Conservation (phyloP, 371 early-diverging fungal species). For the Apophysomyces trapeziformis region DNA sequence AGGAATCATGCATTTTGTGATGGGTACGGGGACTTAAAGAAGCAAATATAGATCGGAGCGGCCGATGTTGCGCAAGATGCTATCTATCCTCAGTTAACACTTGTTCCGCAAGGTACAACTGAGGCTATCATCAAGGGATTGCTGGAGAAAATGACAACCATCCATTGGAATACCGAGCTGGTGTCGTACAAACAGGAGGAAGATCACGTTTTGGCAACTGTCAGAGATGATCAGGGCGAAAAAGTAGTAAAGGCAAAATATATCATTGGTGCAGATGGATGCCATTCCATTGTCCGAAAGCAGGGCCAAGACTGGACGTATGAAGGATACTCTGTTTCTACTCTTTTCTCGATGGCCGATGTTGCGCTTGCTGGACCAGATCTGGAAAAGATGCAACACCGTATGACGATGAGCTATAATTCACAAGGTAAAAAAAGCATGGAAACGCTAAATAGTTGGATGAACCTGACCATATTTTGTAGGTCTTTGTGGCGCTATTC, state of each 20-base stretch:
- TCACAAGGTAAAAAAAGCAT: background rate
- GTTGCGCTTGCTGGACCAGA: background rate
- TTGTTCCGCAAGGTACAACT: constrained; percentile 32
- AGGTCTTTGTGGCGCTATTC: background rate
- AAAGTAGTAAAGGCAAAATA: constrained; percentile 25
- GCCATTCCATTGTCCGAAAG: constrained; percentile 44
- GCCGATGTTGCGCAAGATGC: constrained; percentile 31
- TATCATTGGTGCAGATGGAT: constrained; percentile 49
- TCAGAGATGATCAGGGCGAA: constrained; percentile 12
- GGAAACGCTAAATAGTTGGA: too few species aligned
- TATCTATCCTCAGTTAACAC: constrained; percentile 34
- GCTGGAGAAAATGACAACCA: constrained; percentile 9
- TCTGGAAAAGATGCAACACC: background rate
- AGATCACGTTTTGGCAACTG: constrained; percentile 24
- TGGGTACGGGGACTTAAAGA: background rate
- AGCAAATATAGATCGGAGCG: background rate
- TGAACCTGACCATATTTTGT: background rate
- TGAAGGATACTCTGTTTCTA: constrained; percentile 27
- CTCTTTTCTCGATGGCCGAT: constrained; percentile 1
- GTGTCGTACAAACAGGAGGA: constrained; percentile 34
- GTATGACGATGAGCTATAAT: background rate
- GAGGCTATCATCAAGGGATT: constrained; percentile 21
- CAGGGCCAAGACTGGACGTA: constrained; percentile 34
- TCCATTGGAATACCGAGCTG: constrained; percentile 39
- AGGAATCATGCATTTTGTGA: background rate